Conservation (phyloP, 176 grass and related monocot species). For the Cymbopogon citratus region DNA sequence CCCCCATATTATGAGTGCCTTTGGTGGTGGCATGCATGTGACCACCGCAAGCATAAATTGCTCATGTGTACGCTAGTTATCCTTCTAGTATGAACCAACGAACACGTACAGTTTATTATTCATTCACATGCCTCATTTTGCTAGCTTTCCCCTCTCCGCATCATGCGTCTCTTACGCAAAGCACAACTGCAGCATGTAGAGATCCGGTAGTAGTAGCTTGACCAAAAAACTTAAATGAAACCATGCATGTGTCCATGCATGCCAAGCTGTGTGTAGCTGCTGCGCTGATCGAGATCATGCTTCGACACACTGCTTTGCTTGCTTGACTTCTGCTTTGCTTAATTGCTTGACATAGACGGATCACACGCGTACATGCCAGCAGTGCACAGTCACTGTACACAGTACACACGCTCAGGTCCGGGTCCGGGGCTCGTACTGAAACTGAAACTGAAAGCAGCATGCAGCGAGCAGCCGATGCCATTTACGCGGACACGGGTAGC, state of each 20-base stretch:
- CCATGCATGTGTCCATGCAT: too few relatives aligned
- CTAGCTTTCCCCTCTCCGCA: too few relatives aligned
- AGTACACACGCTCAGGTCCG: background rate
- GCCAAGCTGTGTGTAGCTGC: too few relatives aligned
- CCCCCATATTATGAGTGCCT: background rate
- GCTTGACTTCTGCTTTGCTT: too few relatives aligned
- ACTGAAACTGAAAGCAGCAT: background rate
- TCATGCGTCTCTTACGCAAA: too few relatives aligned
- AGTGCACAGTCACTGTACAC: background rate
- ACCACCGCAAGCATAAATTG: background rate
- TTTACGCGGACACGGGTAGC: background rate
- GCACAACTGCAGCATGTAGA: too few relatives aligned
- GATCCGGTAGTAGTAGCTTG: too few relatives aligned
- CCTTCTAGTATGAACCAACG: background rate
- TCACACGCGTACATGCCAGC: background rate
- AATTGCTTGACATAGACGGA: too few relatives aligned
- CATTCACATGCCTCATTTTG: background rate
- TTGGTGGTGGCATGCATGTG: slow-evolving; percentile 34
- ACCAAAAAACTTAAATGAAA: too few relatives aligned
- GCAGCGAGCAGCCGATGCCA: background rate
- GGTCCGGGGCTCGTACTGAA: too few relatives aligned
- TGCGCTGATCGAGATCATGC: too few relatives aligned
- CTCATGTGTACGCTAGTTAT: background rate
- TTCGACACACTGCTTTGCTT: too few relatives aligned
- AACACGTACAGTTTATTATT: background rate